Conservation (phyloP, 768 basidiomycete species). For the Russula dissimulans region DNA sequence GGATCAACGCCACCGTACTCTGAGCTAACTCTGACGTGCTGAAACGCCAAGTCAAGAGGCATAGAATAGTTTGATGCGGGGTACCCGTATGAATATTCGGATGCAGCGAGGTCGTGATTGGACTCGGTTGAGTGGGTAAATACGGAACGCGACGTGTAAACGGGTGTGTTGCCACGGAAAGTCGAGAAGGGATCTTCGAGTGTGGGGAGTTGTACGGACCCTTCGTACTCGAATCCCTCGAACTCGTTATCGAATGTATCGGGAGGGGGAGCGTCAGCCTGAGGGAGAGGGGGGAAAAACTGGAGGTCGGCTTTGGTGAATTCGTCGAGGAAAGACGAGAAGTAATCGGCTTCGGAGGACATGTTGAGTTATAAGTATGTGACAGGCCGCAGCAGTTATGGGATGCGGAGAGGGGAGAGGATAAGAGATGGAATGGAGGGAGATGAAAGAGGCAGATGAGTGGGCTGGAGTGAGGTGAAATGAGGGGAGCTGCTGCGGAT, state of each 20-base stretch:
- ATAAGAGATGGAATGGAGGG: slow-evolving; percentile 2
- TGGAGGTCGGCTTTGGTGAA: slow-evolving; percentile 4
- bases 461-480: background rate
- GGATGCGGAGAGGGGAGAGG: background rate
- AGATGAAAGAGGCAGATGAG: background rate
- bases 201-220: slow-evolving; percentile 48
- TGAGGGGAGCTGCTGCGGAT: slow-evolving; percentile 15
- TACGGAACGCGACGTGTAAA: slow-evolving; percentile 63
- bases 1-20: slow-evolving; percentile 38
- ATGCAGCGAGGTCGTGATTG: slow-evolving; percentile 54
- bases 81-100: slow-evolving; percentile 42
- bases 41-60: slow-evolving; percentile 62
- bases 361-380: slow-evolving; percentile 8
- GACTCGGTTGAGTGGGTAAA: slow-evolving; percentile 76
- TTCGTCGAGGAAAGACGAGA: slow-evolving; percentile 4
- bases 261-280: slow-evolving; percentile 68
- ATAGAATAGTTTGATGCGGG: slow-evolving; percentile 35
- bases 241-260: slow-evolving; percentile 81
- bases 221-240: slow-evolving; percentile 54
- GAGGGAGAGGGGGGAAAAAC: slow-evolving; percentile 28
- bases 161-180: slow-evolving; percentile 53
- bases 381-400: background rate
- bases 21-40: slow-evolving; percentile 45
- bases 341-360: background rate
- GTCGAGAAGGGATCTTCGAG: slow-evolving; percentile 47